Evolutionary conservation across 75 land plant genomes (phyloP), one percentile per base, ranked within the genome.

Genomic region (Cunninghamia lanceolata): DNA sequence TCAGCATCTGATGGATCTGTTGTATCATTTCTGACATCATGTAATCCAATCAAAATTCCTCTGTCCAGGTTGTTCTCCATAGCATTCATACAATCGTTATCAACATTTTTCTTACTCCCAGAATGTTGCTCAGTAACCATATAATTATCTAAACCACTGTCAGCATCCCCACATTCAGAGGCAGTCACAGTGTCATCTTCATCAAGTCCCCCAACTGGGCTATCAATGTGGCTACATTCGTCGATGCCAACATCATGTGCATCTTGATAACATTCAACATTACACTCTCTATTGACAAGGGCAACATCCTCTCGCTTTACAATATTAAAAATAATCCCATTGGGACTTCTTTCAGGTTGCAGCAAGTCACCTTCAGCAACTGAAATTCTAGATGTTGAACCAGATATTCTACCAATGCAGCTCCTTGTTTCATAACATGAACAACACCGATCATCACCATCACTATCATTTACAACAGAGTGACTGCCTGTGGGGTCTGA

Each of bases 281-380:
- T 85, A 16, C 38, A 82, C n/a, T 80, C 85, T 84, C 86, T 85
- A 46, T 36, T 86, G 28, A 86, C 68, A 4, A 74, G 82, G 5
- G 89, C 5, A 25, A 94, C 38, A 46, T 87, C 89, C 63, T 93
- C 93, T 85, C 54, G 93, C 89, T 83, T 94, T 0, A 93, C 93
- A 38, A 94, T 85, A 76, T 92, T 94, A 14, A 94, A 91, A 39
- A 93, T 88, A 84, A 94, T 93, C 35, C 94, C 96, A 84, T 89
- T 90, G 35, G 54, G 85, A 43, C 85, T 89, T 83, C 88, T 93
- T 85, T 90, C 94, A 50, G 96, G 93, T 85, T 92, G 94, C 90
- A 94, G 80, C 53, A 93, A 85, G 82, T 94, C 96, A 38, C 96
- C 96, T 87, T 94, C 96, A 45, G 91, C 79, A 17, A 93, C 89